These are phyloP conservation scores for Sporodiniella umbellata DNA, from an alignment of 371 early-diverging fungal genomes.

Conservation along the genomic window DNA sequence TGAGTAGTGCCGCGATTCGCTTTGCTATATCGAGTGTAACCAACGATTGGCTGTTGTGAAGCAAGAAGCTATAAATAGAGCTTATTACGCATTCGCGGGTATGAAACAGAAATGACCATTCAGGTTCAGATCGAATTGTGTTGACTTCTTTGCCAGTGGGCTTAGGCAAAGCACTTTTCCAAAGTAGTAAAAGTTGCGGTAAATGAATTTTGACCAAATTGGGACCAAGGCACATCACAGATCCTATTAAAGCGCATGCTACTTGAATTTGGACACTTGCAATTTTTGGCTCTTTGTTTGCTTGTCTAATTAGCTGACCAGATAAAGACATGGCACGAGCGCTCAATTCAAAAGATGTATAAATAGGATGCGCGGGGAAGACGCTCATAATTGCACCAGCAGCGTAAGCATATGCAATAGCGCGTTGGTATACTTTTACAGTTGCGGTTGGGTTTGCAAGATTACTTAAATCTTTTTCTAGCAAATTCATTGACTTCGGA, in stretches of 20 bases:
- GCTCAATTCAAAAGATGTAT: slow-evolving; percentile 72
- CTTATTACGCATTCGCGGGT: slow-evolving; percentile 69
- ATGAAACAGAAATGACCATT: slow-evolving; percentile 68
- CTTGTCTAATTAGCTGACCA: slow-evolving; percentile 67
- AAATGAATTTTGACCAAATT: slow-evolving; percentile 78
- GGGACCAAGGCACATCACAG: slow-evolving; percentile 79
- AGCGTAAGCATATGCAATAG: slow-evolving; percentile 63
- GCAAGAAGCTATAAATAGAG: slow-evolving; percentile 71
- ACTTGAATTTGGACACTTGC: slow-evolving; percentile 69
- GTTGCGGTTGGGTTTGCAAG: slow-evolving; percentile 42
- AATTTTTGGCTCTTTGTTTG: slow-evolving; percentile 57
- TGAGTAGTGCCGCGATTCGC: slow-evolving; percentile 74
- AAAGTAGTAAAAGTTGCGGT: slow-evolving; percentile 73
- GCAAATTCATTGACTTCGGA: slow-evolving; percentile 49
- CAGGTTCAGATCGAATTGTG: slow-evolving; percentile 55
- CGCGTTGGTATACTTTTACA: slow-evolving; percentile 49
- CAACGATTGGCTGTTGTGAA: slow-evolving; percentile 64
- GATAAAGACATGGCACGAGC: slow-evolving; percentile 76
- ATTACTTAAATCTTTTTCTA: slow-evolving; percentile 60
- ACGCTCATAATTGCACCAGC: slow-evolving; percentile 73
- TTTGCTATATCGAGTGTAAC: slow-evolving; percentile 78
- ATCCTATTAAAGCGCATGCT: slow-evolving; percentile 78
- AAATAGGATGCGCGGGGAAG: slow-evolving; percentile 64
- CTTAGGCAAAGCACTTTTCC: slow-evolving; percentile 68
- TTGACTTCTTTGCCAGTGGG: slow-evolving; percentile 59